Conservation (phyloP, 2,329 filamentous ascomycete species). For the Exophiala xenobiotica region DNA sequence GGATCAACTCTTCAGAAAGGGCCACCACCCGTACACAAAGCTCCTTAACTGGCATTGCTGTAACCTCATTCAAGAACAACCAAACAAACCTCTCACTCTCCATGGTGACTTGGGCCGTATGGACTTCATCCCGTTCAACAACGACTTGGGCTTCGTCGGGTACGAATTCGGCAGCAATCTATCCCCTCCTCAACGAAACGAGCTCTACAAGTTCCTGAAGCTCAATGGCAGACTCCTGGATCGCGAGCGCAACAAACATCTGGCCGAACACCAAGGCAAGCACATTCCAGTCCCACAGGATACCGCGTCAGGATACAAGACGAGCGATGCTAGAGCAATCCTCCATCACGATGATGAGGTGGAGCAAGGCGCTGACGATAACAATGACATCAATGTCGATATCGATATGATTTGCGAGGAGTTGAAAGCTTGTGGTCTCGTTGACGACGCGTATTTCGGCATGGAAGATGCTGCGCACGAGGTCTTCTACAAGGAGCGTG, state of each 20-base stretch:
- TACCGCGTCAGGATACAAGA: too few relatives aligned
- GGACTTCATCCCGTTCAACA: conserved; percentile 21
- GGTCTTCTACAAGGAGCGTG: conserved; percentile 17
- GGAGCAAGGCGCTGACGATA: too few relatives aligned
- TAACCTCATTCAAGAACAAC: not conserved
- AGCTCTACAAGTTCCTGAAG: conserved; percentile 16
- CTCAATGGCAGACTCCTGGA: conserved; percentile 28
- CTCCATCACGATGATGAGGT: not conserved
- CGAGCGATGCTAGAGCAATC: too few relatives aligned
- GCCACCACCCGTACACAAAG: not conserved
- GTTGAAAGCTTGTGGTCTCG: conserved; percentile 4
- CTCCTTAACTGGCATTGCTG: conserved; percentile 3
- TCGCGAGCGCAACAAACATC: conserved; percentile 25
- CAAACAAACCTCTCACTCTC: not conserved
- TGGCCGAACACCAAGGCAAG: conserved; percentile 4
- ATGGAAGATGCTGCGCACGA: conserved; percentile 15
- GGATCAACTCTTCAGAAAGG: conserved; percentile 13
- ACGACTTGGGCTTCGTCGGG: conserved; percentile 19
- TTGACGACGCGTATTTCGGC: conserved; percentile 20
- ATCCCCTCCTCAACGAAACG: not conserved
- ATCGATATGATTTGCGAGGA: conserved; percentile 4
- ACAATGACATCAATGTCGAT: too few relatives aligned
- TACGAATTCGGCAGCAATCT: conserved; percentile 18
- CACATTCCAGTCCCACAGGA: too few relatives aligned
- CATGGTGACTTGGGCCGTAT: conserved; percentile 12